Evolutionary conservation across 768 basidiomycete species (phyloP).

Genomic region (Mycena sanguinolenta): DNA sequence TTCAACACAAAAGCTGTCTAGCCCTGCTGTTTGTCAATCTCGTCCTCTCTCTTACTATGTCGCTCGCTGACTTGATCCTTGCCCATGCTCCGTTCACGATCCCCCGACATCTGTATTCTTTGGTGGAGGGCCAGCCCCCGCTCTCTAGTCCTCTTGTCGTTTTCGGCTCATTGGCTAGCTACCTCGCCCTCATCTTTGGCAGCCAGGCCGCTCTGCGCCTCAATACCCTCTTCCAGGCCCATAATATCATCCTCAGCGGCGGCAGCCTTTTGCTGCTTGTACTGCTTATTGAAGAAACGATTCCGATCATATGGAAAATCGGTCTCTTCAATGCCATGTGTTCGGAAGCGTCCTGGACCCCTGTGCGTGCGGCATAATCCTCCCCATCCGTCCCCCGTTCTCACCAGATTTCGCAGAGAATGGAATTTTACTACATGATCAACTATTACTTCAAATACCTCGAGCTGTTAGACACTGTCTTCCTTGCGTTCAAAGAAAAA

Average conservation of each 20-base stretch:
- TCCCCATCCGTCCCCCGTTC: conserved; percentile 26
- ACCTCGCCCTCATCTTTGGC: conserved; percentile 92
- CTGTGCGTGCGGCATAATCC: conserved; percentile 64
- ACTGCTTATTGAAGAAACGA: conserved; percentile 93
- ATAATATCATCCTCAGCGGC: conserved; percentile 89
- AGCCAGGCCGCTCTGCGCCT: conserved; percentile 82
- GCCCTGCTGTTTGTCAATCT: too few relatives aligned
- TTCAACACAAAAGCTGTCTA: too few relatives aligned
- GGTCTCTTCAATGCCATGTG: conserved; percentile 87
- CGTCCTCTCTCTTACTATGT: conserved; percentile 77
- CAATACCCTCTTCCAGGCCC: conserved; percentile 86
- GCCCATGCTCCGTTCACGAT: conserved; percentile 68
- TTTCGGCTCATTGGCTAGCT: conserved; percentile 74
- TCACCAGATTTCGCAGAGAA: conserved; percentile 62
- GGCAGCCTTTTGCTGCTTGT: conserved; percentile 88
- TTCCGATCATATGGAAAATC: conserved; percentile 81
- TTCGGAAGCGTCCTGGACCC: conserved; percentile 83
- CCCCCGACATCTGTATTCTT: conserved; percentile 70
- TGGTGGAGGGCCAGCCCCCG: conserved; percentile 83
- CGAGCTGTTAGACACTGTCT: conserved; percentile 96
- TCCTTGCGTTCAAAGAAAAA: conserved; percentile 98
- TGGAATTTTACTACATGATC: conserved; percentile 98
- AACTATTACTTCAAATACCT: conserved; percentile 99
- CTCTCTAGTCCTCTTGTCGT: conserved; percentile 87
- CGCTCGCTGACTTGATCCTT: conserved; percentile 81